Evolutionary conservation across 2,329 filamentous ascomycete genomes (phyloP).

Genomic region (Magnaporthiopsis poae): DNA sequence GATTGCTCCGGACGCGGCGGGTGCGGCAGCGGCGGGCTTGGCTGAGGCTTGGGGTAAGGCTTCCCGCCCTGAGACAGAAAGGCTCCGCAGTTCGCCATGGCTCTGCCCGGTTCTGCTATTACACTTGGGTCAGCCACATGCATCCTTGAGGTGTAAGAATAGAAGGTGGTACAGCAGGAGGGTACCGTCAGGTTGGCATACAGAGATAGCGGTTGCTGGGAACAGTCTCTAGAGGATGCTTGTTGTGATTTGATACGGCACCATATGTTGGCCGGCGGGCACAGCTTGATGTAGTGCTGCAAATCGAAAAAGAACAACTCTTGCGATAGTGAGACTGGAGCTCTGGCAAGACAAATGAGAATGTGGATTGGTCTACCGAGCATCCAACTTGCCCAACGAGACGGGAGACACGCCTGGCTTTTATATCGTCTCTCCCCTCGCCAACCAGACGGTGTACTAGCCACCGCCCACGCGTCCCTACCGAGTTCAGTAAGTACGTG

Average conservation of each 20-base stretch:
- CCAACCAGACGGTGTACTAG: not conserved
- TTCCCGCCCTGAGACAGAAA: not conserved
- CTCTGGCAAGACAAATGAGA: not conserved
- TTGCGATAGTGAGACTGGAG: not conserved
- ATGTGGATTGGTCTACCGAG: not conserved
- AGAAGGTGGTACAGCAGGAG: not conserved
- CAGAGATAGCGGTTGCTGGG: not conserved
- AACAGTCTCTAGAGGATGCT: not conserved
- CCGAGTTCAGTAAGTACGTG: not conserved
- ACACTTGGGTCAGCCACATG: not conserved
- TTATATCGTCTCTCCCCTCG: not conserved
- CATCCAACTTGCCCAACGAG: not conserved
- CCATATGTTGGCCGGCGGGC: no score
- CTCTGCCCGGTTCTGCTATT: not conserved
- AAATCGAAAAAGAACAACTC: not conserved
- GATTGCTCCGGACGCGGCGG: slow-evolving; percentile 9
- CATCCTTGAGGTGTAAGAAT: not conserved
- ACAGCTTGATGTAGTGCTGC: not conserved
- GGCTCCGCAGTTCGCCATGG: not conserved
- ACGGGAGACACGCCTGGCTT: not conserved
- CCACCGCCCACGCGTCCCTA: no score
- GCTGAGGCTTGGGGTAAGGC: slow-evolving; percentile 9
- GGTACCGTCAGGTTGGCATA: not conserved
- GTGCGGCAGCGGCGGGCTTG: slow-evolving; percentile 13
- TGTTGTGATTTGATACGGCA: not conserved